Evolutionary conservation across 371 early-diverging fungal genomes (phyloP).

Genomic region (Catenaria anguillulae): DNA sequence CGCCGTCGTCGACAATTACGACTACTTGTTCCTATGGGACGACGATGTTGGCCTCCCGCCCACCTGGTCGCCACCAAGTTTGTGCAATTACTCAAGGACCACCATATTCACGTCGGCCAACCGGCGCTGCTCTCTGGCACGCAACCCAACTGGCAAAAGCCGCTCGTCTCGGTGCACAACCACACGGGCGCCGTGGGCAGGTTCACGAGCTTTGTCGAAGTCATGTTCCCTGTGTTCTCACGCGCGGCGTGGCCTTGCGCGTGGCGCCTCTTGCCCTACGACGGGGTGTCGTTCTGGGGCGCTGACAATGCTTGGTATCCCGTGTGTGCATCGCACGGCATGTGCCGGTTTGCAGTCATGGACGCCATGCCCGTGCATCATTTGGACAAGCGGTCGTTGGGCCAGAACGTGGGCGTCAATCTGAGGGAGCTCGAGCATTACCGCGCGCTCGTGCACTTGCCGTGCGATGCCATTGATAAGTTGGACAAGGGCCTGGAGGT

Average conservation of each 20-base stretch:
- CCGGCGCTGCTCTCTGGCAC: not conserved
- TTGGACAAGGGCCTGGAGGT: too few species aligned
- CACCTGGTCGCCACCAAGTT: not conserved
- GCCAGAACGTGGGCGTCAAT: not conserved
- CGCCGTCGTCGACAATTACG: constrained; percentile 2
- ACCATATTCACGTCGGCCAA: constrained; percentile 3
- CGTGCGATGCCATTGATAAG: not conserved
- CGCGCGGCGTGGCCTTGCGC: constrained; percentile 6
- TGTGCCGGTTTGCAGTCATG: constrained; percentile 4
- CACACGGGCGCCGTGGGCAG: not conserved
- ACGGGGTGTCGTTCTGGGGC: constrained; percentile 2
- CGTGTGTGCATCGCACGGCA: not conserved
- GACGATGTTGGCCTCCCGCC: constrained; percentile 2
- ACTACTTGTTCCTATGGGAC: constrained; percentile 6
- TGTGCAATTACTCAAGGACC: not conserved
- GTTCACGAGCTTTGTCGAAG: constrained; percentile 1
- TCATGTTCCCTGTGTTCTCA: constrained; percentile 4
- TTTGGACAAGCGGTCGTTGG: not conserved
- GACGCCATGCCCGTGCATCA: constrained; percentile 5
- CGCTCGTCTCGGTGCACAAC: not conserved
- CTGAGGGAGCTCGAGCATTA: not conserved
- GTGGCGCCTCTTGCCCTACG: constrained; percentile 1
- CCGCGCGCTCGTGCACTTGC: not conserved
- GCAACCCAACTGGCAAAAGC: not conserved
- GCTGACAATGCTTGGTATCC: constrained; percentile 6